phyloP scores from a whole-genome alignment of 169 alveolate species.

The Babesia bigemina region DNA sequence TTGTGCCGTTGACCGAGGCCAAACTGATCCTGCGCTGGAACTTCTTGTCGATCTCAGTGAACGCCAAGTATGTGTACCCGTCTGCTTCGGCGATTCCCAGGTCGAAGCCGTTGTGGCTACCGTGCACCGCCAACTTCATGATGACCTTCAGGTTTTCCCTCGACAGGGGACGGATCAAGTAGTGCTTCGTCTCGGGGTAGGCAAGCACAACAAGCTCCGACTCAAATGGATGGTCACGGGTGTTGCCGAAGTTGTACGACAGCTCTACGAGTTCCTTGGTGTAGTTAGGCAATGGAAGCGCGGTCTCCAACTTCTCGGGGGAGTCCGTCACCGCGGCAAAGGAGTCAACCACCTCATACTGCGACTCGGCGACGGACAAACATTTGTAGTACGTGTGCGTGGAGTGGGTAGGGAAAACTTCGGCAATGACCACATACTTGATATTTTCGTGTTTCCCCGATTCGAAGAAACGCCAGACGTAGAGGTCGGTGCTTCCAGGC shows the following conservation, averaged over 20 bases:
- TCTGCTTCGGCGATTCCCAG: neutral
- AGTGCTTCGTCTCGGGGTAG: constrained; percentile 28
- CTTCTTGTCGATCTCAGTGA: neutral
- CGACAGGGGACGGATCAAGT: constrained; percentile 19
- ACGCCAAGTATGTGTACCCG: constrained; percentile 18
- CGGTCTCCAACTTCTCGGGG: neutral
- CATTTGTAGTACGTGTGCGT: constrained; percentile 35
- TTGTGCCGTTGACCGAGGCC: constrained; percentile 1
- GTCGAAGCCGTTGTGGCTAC: constrained; percentile 12
- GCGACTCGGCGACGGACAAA: constrained; percentile 5
- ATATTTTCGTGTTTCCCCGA: constrained; percentile 20
- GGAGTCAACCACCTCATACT: constrained; percentile 51
- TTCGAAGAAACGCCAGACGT: constrained; percentile 51
- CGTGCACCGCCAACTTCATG: constrained; percentile 15
- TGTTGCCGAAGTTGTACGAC: neutral
- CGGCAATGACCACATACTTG: constrained; percentile 50
- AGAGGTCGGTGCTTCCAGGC: constrained; percentile 22
- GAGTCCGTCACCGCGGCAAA: neutral
- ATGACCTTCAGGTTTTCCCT: neutral
- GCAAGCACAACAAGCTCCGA: neutral
- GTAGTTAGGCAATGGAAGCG: neutral
- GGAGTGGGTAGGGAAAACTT: constrained; percentile 1
- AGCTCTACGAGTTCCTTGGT: neutral
- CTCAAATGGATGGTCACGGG: neutral
- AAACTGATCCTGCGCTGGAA: constrained; percentile 1